phyloP scores from a whole-genome alignment of 2,329 filamentous ascomycete genomes.

The Penicillium sp. region DNA sequence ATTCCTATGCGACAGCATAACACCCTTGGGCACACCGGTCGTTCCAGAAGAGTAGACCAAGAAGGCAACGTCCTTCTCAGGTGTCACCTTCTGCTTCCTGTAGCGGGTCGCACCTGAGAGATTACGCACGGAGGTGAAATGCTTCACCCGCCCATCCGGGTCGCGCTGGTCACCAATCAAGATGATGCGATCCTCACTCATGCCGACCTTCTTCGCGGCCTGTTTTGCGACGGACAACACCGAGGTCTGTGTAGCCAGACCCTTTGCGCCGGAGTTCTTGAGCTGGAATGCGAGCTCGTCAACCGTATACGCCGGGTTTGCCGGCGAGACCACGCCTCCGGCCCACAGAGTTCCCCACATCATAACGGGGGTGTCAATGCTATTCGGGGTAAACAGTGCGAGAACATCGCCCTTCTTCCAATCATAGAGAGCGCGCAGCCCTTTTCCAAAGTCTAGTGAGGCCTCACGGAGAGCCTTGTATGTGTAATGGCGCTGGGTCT shows the following conservation, averaged over 20 bases:
- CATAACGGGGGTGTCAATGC: constrained; percentile 76
- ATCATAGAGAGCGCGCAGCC: constrained; percentile 70
- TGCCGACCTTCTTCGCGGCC: constrained; percentile 70
- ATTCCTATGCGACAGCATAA: constrained; percentile 82
- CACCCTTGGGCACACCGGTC: constrained; percentile 87
- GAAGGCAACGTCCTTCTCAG: constrained; percentile 75
- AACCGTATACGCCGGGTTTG: constrained; percentile 83
- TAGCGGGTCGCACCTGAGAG: constrained; percentile 61
- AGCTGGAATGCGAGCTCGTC: constrained; percentile 85
- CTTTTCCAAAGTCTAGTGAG: constrained; percentile 76
- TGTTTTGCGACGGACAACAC: constrained; percentile 65
- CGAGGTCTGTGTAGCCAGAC: constrained; percentile 70
- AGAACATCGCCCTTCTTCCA: constrained; percentile 86
- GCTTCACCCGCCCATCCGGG: constrained; percentile 60
- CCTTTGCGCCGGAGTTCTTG: constrained; percentile 73
- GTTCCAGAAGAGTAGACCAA: constrained; percentile 89
- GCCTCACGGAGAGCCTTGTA: constrained; percentile 66
- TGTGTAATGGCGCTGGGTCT: constrained; percentile 70
- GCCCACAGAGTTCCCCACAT: constrained; percentile 83
- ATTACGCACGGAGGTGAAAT: constrained; percentile 72
- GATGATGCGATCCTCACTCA: constrained; percentile 72
- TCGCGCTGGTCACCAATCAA: constrained; percentile 69
- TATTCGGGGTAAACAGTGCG: constrained; percentile 80
- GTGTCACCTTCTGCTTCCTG: constrained; percentile 63
- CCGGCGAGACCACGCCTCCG: constrained; percentile 78